Percentiles rank a stretch among this genome's conserved stretches.
Conservation (phyloP, 176 grass and related monocot genomes). For the Poa annua region DNA sequence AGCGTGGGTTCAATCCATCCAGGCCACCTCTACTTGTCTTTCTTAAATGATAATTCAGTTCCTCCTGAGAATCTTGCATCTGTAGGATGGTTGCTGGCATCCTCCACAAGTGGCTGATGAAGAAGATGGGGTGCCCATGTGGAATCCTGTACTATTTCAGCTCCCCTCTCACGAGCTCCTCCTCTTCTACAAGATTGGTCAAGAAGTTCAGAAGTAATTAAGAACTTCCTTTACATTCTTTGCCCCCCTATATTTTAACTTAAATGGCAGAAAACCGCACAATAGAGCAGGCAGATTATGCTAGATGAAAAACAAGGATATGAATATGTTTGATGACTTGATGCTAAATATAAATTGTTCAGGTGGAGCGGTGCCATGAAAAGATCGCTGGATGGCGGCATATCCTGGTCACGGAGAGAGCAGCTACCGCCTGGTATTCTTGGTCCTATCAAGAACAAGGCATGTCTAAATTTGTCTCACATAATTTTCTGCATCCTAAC, state of each 20-base stretch:
- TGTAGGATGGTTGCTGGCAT: constrained; percentile 77
- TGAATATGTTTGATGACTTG: neutral
- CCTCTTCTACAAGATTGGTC: constrained; percentile 96
- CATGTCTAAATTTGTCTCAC: constrained; percentile 40
- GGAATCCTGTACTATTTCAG: constrained; percentile 96
- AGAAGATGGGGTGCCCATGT: constrained; percentile 80
- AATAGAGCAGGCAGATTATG: neutral
- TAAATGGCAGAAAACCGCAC: neutral
- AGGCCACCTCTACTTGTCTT: neutral
- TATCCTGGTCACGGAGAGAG: constrained; percentile 81
- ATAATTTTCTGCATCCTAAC: constrained; percentile 19
- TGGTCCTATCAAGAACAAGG: constrained; percentile 97
- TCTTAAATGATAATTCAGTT: neutral
- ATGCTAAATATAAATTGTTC: constrained; percentile 25
- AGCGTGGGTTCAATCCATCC: constrained; percentile 57
- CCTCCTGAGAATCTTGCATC: constrained; percentile 30
- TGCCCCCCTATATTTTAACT: neutral
- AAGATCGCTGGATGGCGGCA: constrained; percentile 75
- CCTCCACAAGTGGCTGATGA: constrained; percentile 74
- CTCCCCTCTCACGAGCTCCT: constrained; percentile 86
- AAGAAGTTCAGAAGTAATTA: constrained; percentile 95
- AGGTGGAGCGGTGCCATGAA: constrained; percentile 99
- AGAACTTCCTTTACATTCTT: constrained; percentile 33
- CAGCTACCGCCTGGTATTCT: constrained; percentile 95
- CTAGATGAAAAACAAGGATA: neutral